Evolutionary conservation across 1,284 basidiomycete species (phyloP).

Genomic region (Butyriboletus appendiculatus): DNA sequence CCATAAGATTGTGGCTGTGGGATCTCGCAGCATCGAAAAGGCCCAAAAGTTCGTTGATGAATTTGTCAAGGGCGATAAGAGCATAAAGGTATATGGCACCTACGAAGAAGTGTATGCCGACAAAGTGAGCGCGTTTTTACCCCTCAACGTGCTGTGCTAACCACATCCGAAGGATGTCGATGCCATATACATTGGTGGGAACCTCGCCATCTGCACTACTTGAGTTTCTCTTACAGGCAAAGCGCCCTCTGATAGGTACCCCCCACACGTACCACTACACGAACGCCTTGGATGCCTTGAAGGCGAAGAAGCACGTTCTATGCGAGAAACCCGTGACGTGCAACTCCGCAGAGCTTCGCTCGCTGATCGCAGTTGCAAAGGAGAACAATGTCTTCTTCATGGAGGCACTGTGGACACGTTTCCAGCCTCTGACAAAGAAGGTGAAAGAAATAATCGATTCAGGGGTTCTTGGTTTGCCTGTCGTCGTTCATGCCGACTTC

Average conservation of each 20-base stretch:
- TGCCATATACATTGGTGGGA: conserved; percentile 67
- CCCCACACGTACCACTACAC: conserved; percentile 81
- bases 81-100: conserved; percentile 70
- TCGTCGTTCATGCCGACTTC: conserved; percentile 66
- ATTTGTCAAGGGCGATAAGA: conserved; percentile 44
- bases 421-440: conserved; percentile 60
- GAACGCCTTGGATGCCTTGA: conserved; percentile 70
- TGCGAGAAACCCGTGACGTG: conserved; percentile 75
- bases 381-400: conserved; percentile 77
- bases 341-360: conserved; percentile 59
- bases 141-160: not conserved
- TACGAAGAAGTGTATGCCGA: conserved; percentile 77
- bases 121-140: conserved; percentile 40
- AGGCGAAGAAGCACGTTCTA: conserved; percentile 78
- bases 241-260: conserved; percentile 49
- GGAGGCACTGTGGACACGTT: conserved; percentile 79
- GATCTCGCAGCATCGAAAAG: conserved; percentile 67
- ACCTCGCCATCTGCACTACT: not conserved
- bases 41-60: conserved; percentile 69
- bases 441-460: conserved; percentile 57
- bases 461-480: conserved; percentile 56
- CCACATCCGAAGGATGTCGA: conserved; percentile 58
- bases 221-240: not conserved
- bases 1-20: conserved; percentile 74
- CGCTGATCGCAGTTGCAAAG: conserved; percentile 66